These are phyloP conservation scores for Bryoglossum gracile DNA, from an alignment of 495 filamentous ascomycete species.

Conservation along the genomic window DNA sequence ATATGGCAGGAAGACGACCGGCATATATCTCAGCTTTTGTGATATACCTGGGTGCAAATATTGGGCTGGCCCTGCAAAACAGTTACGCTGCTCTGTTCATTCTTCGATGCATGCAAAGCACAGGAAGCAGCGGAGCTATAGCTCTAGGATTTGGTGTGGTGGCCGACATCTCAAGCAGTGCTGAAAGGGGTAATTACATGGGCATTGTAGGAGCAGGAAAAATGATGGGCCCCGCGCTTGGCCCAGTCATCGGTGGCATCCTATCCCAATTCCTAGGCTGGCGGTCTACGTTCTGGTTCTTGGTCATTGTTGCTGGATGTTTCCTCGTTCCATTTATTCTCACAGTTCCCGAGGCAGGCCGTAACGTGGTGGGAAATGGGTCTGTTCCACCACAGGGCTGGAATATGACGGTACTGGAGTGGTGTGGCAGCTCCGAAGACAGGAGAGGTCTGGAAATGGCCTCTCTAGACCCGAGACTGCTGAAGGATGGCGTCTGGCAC, in stretches of 20 bases:
- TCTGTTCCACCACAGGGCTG: constrained; percentile 46
- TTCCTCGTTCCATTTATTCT: constrained; percentile 47
- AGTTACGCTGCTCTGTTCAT: constrained; percentile 54
- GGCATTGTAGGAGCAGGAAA: constrained; percentile 44
- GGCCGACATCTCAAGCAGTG: constrained; percentile 51
- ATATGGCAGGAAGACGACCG: constrained; percentile 50
- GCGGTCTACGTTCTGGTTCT: constrained; percentile 69
- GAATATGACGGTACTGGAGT: constrained; percentile 46
- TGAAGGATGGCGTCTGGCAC: constrained; percentile 19
- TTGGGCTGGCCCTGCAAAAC: constrained; percentile 55
- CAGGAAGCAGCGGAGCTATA: constrained; percentile 50
- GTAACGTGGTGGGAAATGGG: constrained; percentile 68
- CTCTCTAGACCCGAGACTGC: constrained; percentile 14
- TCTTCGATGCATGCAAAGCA: constrained; percentile 55
- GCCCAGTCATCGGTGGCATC: constrained; percentile 59
- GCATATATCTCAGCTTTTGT: constrained; percentile 51
- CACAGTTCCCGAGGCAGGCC: constrained; percentile 58
- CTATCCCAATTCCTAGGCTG: constrained; percentile 59
- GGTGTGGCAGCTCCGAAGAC: constrained; percentile 29
- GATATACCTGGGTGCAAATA: constrained; percentile 55
- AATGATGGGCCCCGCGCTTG: constrained; percentile 28
- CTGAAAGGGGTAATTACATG: constrained; percentile 55
- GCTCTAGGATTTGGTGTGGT: constrained; percentile 54
- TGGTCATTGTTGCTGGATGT: constrained; percentile 49
- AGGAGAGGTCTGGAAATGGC: constrained; percentile 19